phyloP scores from a whole-genome alignment of 306 rosid genomes.

The Gastrolobium bilobum region DNA sequence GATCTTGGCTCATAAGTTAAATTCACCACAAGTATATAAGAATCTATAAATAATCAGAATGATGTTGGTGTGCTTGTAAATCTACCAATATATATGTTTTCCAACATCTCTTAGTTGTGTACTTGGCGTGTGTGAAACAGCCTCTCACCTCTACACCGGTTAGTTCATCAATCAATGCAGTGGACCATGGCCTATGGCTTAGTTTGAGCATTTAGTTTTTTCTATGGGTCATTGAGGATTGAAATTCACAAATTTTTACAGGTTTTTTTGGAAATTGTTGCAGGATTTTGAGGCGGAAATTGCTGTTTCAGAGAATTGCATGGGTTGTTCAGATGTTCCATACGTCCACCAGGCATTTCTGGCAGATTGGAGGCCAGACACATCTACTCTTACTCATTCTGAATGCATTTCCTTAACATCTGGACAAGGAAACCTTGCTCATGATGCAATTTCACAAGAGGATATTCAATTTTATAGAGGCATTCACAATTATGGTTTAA shows the following conservation, averaged over 20 bases:
- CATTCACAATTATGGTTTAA: conserved; percentile 45
- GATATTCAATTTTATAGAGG: conserved; percentile 49
- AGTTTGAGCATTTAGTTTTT: conserved; percentile 35
- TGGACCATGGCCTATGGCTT: conserved; percentile 23
- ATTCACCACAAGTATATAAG: conserved; percentile 11
- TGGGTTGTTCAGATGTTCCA: conserved; percentile 66
- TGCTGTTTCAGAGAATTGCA: conserved; percentile 60
- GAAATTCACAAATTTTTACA: conserved; percentile 34
- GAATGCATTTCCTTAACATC: conserved; percentile 52
- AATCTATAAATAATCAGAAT: conserved; percentile 39
- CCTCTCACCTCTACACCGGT: conserved; percentile 36
- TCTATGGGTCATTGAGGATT: conserved; percentile 42
- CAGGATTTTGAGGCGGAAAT: conserved; percentile 72
- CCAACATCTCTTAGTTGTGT: conserved; percentile 32
- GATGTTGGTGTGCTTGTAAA: conserved; percentile 16
- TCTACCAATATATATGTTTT: conserved; percentile 5
- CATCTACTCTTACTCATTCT: conserved; percentile 52
- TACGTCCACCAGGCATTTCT: conserved; percentile 82
- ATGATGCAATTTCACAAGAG: conserved; percentile 51
- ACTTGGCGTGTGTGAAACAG: conserved; percentile 15
- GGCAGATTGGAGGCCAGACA: conserved; percentile 91
- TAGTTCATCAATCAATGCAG: conserved; percentile 36
- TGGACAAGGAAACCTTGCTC: conserved; percentile 59
- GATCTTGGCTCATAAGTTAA: conserved; percentile 36
- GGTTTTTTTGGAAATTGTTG: conserved; percentile 48